Evolutionary conservation across 2,329 filamentous ascomycete species (phyloP).

Genomic region (Trichoderma sp.): DNA sequence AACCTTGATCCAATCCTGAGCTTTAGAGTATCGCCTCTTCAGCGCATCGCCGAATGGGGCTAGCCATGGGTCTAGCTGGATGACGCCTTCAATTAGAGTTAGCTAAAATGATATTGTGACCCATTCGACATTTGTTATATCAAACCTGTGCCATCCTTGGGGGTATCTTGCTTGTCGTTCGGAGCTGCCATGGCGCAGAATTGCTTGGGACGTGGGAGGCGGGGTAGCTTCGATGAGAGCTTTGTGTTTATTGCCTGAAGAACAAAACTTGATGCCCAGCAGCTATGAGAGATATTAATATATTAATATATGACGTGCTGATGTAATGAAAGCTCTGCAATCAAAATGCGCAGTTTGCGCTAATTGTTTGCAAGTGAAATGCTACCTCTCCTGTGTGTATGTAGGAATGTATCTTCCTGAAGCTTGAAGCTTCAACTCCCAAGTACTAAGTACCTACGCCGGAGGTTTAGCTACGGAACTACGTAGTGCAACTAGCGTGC

Average conservation of each 20-base stretch:
- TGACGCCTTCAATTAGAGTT: conserved; percentile 62
- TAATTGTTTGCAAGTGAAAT: conserved; percentile 13
- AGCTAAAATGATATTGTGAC: not conserved
- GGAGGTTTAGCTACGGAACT: not conserved
- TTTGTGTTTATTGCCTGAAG: not conserved
- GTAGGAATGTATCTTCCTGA: not conserved
- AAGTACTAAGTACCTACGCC: not conserved
- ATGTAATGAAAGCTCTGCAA: not conserved
- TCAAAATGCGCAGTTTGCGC: conserved; percentile 9
- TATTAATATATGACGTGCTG: not conserved
- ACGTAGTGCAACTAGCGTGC: not conserved
- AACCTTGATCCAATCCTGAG: conserved; percentile 82
- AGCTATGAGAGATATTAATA: conserved; percentile 5
- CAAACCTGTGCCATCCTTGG: conserved; percentile 18
- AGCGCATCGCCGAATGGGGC: conserved; percentile 79
- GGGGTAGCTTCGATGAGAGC: conserved; percentile 11
- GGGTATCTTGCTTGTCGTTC: not conserved
- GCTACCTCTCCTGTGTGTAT: not conserved
- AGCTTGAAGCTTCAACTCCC: not conserved
- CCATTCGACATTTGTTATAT: not conserved
- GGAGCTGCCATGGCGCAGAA: conserved; percentile 8
- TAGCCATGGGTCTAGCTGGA: conserved; percentile 87
- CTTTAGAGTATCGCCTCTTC: conserved; percentile 72
- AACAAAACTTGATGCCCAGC: not conserved
- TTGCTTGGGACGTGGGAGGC: not conserved